phyloP scores from a whole-genome alignment of 345 rosid genomes.

The Aquilaria malaccensis region DNA sequence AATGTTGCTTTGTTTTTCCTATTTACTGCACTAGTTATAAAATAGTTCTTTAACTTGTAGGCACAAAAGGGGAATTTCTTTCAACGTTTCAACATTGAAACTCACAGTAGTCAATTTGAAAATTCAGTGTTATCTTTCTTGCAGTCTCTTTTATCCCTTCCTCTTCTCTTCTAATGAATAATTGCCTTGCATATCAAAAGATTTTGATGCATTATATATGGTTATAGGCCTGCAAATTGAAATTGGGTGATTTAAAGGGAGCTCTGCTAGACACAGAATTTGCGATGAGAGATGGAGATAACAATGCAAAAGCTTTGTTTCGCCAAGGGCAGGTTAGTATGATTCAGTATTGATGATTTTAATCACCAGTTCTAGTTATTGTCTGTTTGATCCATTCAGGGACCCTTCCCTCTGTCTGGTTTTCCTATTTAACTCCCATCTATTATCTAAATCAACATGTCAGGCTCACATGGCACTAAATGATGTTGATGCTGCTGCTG shows the following conservation, averaged over 20 bases:
- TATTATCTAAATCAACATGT: neutral
- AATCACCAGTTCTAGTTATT: neutral
- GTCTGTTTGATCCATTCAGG: neutral
- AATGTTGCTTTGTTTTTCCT: neutral
- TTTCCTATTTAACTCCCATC: neutral
- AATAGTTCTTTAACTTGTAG: neutral
- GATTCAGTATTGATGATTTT: slow-evolving; percentile 6
- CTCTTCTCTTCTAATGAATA: too few relatives aligned
- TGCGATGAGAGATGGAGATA: slow-evolving; percentile 84
- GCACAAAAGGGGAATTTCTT: neutral
- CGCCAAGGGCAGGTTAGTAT: slow-evolving; percentile 91
- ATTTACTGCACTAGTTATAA: too few relatives aligned
- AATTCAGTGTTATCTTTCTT: too few relatives aligned
- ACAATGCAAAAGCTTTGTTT: slow-evolving; percentile 86
- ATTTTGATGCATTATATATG: neutral
- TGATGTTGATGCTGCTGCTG: slow-evolving; percentile 88
- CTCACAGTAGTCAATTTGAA: neutral
- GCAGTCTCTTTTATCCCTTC: too few relatives aligned
- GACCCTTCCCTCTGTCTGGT: neutral
- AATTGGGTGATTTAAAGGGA: slow-evolving; percentile 80
- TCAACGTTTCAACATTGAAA: neutral
- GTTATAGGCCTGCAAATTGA: slow-evolving; percentile 79
- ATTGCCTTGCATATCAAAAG: too few relatives aligned
- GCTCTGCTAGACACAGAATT: slow-evolving; percentile 81
- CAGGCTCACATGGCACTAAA: slow-evolving; percentile 94